Evolutionary conservation across 129 eudicot genomes (phyloP).

Genomic region (Mikania micrantha): DNA sequence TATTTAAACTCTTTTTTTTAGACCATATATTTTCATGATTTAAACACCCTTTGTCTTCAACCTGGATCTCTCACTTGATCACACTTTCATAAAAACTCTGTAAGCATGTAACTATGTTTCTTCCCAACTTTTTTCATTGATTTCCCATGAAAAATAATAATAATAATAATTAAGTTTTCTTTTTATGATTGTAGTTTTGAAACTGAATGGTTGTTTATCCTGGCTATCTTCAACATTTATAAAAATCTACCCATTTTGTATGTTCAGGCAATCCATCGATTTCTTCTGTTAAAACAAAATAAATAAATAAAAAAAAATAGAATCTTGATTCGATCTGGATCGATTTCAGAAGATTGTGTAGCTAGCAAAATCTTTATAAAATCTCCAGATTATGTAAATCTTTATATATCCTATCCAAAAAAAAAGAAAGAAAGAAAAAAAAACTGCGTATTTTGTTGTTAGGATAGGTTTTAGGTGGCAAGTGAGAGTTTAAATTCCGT

Average conservation of each 20-base stretch:
- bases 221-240: slow-evolving; percentile 30
- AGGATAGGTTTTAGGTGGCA: no score
- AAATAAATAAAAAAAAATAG: not conserved
- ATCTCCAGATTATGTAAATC: slow-evolving; percentile 17
- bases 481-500: not conserved
- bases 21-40: slow-evolving; percentile 8
- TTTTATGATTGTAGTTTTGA: slow-evolving; percentile 12
- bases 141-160: not conserved
- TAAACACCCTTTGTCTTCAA: slow-evolving; percentile 11
- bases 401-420: not conserved
- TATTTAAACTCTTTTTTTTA: not conserved
- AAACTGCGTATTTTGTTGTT: not conserved
- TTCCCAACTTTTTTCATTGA: not conserved
- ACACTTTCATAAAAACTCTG: slow-evolving; percentile 19
- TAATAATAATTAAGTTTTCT: not conserved
- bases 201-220: slow-evolving; percentile 9
- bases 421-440: not conserved
- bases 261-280: slow-evolving; percentile 6
- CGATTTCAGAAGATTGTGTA: slow-evolving; percentile 10
- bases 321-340: not conserved
- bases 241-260: slow-evolving; percentile 26
- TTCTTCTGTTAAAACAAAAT: no score
- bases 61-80: slow-evolving; percentile 23
- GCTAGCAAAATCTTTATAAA: slow-evolving; percentile 26
- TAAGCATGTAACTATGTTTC: slow-evolving; percentile 22